These are phyloP conservation scores for Trichophyton verrucosum DNA, from an alignment of 2,329 filamentous ascomycete genomes.

Conservation along the genomic window DNA sequence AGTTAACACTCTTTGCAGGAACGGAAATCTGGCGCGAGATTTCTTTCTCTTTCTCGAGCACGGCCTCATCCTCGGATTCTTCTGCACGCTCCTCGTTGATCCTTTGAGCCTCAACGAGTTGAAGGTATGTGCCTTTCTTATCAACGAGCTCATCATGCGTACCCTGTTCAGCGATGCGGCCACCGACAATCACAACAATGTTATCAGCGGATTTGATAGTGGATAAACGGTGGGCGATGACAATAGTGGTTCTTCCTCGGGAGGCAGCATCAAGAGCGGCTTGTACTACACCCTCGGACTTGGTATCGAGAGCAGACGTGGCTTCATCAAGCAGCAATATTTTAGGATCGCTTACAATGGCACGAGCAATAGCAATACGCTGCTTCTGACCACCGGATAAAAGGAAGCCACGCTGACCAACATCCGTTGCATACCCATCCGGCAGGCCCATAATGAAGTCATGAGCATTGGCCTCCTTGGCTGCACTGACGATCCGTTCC, in stretches of 20 bases:
- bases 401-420: constrained; percentile 88
- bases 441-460: constrained; percentile 75
- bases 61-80: constrained; percentile 20
- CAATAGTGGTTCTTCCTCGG: constrained; percentile 81
- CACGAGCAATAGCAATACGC: constrained; percentile 85
- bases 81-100: constrained; percentile 48
- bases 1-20: constrained; percentile 10
- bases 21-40: constrained; percentile 8
- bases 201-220: constrained; percentile 92
- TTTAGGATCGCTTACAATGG: constrained; percentile 81
- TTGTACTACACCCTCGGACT: constrained; percentile 88
- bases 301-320: constrained; percentile 84
- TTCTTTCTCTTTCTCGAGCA: constrained; percentile 18
- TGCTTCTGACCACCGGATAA: constrained; percentile 94
- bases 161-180: constrained; percentile 83
- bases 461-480: constrained; percentile 85
- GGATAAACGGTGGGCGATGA: constrained; percentile 87
- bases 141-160: constrained; percentile 70
- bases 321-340: constrained; percentile 90
- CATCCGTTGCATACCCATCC: constrained; percentile 82
- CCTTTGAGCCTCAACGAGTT: constrained; percentile 76
- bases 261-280: constrained; percentile 79
- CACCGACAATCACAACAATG: constrained; percentile 82
- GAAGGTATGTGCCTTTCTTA: constrained; percentile 60
- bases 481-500: constrained; percentile 64